Evolutionary conservation across 805 yeast species (phyloP).

Genomic region (Saccharomycopsis microspora): DNA sequence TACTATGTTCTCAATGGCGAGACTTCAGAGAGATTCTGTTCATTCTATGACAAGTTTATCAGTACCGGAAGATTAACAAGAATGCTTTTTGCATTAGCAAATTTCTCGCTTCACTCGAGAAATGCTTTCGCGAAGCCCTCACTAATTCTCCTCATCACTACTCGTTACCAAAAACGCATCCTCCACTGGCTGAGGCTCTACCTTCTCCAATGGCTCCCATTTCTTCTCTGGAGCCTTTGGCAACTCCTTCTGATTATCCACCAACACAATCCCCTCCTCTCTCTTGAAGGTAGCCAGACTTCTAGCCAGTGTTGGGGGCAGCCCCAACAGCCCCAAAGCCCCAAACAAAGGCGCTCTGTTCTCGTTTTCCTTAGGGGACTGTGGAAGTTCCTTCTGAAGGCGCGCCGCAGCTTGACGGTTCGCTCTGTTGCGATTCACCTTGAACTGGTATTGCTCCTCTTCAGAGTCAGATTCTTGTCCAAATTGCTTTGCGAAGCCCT

Average conservation of each 20-base stretch:
- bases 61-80: no score
- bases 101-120: no score
- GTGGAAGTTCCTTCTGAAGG: neutral
- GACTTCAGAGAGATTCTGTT: no score
- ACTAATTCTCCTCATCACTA: conserved; percentile 17
- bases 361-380: no score
- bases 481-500: conserved; percentile 46
- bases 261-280: conserved; percentile 4
- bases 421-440: neutral
- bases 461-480: conserved; percentile 26
- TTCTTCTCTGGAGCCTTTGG: conserved; percentile 14
- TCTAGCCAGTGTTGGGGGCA: conserved; percentile 16
- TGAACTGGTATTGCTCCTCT: conserved; percentile 15
- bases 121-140: no score
- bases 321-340: conserved; percentile 16
- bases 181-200: conserved; percentile 15
- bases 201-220: conserved; percentile 17
- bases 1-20: no score
- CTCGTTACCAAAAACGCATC: conserved; percentile 16
- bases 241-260: conserved; percentile 10
- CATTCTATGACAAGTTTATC: no score
- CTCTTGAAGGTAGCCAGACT: conserved; percentile 14
- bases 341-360: conserved; percentile 16
- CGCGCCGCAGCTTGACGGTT: neutral
- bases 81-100: no score